Base-by-base conservation (phyloP, 1,284 basidiomycete genomes). In the Vanrija sp. region DNA sequence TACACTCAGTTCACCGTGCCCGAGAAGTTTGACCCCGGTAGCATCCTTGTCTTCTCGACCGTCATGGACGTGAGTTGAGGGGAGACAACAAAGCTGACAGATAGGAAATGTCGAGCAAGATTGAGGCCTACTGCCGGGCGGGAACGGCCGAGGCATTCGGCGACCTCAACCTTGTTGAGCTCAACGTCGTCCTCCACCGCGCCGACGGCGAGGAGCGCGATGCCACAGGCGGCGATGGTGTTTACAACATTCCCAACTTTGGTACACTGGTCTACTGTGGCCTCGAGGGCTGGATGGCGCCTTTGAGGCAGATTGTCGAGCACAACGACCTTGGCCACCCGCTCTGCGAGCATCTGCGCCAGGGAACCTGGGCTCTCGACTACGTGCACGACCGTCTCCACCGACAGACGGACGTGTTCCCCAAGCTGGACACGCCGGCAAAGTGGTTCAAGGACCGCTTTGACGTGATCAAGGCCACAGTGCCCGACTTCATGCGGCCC, bases 261-360 rank as follows among this genome's bases (percentile, higher is more conserved):
- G 89, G 87, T 0, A 81, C 81, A 51, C 77, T 92, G 67, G 84
- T 83, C 12, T 97, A 95, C 74, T 96, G 91, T 67, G 93, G 93
- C 24, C 74, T 97, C 47, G 90, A 97, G 71, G 94, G 93, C 1
- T 97, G 92, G 90, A 96, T 97, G 90, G 84, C 87, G 60, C 85
- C 85, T 0, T 77, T 97, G 49, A 80, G 83, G 39, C 82, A 85
- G 56, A 84, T 96, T 67, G 92, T 93, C 83, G 79, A 80, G 57
- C 82, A 84, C 67, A 97, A 96, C 71, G 92, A 97, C 69, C 81
- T 97, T 7, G 93, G 94, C 0, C 91, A 96, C 72, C 83, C 91
- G 0, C 79, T 97, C 5, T 95, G 90, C 66, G 85, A 79, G 9
- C 89, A 97, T 72, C 74, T 97, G 51, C 82, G 94, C 55, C 81